Conservation (phyloP, 176 grass and related monocot genomes). For the Aegilops sharonensis region DNA sequence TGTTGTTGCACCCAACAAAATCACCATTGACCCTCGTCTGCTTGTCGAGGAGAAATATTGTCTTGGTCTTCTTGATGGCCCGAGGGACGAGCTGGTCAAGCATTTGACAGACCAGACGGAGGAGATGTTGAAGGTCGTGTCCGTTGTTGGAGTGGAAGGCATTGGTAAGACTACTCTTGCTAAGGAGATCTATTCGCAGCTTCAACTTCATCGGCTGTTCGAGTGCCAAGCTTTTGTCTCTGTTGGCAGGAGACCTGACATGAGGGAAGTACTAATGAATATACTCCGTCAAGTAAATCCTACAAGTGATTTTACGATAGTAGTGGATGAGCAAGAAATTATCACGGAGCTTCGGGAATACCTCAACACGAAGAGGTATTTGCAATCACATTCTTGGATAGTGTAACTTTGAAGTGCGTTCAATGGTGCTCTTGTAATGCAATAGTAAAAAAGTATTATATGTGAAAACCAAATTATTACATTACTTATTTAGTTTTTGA, state of each 20-base stretch:
- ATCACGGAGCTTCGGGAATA: background rate
- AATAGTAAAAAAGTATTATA: too few relatives aligned
- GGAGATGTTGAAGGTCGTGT: background rate
- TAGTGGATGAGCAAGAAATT: background rate
- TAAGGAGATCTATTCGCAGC: background rate
- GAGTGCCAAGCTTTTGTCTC: background rate
- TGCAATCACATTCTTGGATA: too few relatives aligned
- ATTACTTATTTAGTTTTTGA: too few relatives aligned
- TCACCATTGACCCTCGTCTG: background rate
- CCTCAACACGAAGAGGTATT: too few relatives aligned
- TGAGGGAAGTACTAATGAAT: background rate
- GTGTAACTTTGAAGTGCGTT: too few relatives aligned
- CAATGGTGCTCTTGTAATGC: too few relatives aligned
- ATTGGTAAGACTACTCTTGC: constrained; percentile 13
- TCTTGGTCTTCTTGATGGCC: background rate
- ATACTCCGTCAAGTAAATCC: constrained; percentile 7
- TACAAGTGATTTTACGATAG: too few relatives aligned
- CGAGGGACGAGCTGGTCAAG: background rate
- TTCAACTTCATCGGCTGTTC: background rate
- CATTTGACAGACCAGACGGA: background rate
- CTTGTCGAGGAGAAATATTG: background rate
- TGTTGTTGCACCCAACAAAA: background rate
- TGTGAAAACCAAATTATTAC: too few relatives aligned
- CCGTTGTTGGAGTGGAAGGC: background rate
- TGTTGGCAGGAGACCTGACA: background rate